Base-by-base conservation (phyloP, 805 yeast genomes). In the Metschnikowia continentalis region DNA sequence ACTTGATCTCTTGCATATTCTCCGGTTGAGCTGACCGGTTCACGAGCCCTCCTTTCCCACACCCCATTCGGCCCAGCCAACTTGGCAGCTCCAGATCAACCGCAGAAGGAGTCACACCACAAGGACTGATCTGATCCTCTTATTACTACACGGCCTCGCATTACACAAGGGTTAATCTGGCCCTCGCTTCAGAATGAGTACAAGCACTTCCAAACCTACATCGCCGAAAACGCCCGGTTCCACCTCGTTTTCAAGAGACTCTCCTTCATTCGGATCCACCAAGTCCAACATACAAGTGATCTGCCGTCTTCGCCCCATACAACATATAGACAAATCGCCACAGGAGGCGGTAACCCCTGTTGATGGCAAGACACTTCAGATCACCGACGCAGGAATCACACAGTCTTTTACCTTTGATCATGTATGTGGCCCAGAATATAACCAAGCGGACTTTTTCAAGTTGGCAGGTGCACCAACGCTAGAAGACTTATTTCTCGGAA, bases 401-500 rank as follows among this genome's bases (percentile, higher is more conserved):
- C 56, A 54, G 23, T 50, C 56, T 6, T 88, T 82, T 58, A 76
- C 83, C 0, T 88, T 79, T 64, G 96, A 89, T 63, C 68, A 79
- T 30, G 84, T 86, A 0, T 88, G 88, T 59, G 75, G 67, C 6
- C 71, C 76, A 1, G 60, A 62, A 1, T 54, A 84, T 2, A 55
- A 77, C 1, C 96, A 89, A 62, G 60, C 61, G 2, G 82, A 81
- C 4, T 71, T 88, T 5, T 86, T 84, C 60, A 74, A 80, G 11
- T 79, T 75, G 59, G 77, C 88, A 0, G 77, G 86, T 5, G 62
- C 70, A 37, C 81, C 81, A 38, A 83, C 88, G 0, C 84, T 89
- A 3, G 82, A 81, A 39, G 92, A 86, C 54, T 73, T 88, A 32
- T 76, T 86, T 51, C 73, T 76, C 32, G 97, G 97, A 0, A 84